Conservation (phyloP, 192 early-diverging fungal species). For the Coemansia sp. region DNA sequence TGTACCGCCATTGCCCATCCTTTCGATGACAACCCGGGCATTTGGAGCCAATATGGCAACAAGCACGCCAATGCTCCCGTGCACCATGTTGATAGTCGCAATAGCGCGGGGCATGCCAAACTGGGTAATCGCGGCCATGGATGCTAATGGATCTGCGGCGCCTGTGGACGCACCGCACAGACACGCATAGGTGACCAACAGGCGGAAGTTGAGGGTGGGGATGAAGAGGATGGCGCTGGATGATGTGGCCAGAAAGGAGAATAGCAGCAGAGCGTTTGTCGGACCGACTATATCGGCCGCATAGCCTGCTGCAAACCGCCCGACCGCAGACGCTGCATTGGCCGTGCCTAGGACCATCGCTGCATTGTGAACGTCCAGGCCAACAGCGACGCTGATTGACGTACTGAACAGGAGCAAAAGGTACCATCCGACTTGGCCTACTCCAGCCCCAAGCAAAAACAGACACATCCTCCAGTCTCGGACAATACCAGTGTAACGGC, state of each 20-base stretch:
- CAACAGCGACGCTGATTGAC: conserved; percentile 44
- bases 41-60: conserved; percentile 29
- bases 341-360: conserved; percentile 42
- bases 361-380: conserved; percentile 48
- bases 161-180: conserved; percentile 48
- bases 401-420: conserved; percentile 42
- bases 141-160: conserved; percentile 41
- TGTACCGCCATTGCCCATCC: conserved; percentile 10
- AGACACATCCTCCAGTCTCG: conserved; percentile 45
- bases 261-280: conserved; percentile 33
- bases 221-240: conserved; percentile 42
- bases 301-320: conserved; percentile 47
- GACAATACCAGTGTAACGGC: conserved; percentile 2
- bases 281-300: conserved; percentile 43
- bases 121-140: conserved; percentile 42
- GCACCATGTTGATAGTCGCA: conserved; percentile 20
- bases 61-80: conserved; percentile 40
- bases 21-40: conserved; percentile 30
- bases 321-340: conserved; percentile 48
- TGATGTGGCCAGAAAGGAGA: conserved; percentile 26
- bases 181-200: conserved; percentile 41
- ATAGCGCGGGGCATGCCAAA: conserved; percentile 31
- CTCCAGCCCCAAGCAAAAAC: conserved; percentile 33
- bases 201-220: conserved; percentile 23
- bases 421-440: conserved; percentile 50